phyloP scores from a whole-genome alignment of 2,329 filamentous ascomycete genomes.

The Fusarium hainanense region DNA sequence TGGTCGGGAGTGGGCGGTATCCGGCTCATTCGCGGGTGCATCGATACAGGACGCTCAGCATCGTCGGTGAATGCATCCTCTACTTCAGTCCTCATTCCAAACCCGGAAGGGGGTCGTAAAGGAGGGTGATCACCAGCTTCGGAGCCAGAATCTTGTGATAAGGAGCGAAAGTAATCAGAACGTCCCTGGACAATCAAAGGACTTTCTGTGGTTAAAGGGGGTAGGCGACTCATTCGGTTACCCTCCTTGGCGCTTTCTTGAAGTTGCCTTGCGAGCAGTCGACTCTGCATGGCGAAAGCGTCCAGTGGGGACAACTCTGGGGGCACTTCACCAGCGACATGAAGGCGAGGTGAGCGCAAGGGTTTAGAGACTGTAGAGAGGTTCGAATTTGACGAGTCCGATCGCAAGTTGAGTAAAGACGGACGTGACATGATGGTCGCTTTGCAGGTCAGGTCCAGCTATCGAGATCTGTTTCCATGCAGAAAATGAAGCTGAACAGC shows the following conservation, averaged over 20 bases:
- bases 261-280: constrained; percentile 86
- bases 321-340: constrained; percentile 82
- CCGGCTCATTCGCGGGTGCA: constrained; percentile 79
- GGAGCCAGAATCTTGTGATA: constrained; percentile 71
- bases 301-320: constrained; percentile 94
- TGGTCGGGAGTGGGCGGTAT: constrained; percentile 64
- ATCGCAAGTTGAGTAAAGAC: constrained; percentile 68
- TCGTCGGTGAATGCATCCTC: constrained; percentile 64
- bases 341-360: constrained; percentile 78
- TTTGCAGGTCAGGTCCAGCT: constrained; percentile 23
- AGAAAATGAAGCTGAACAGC: constrained; percentile 3
- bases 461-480: constrained; percentile 33
- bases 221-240: constrained; percentile 84
- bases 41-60: constrained; percentile 72
- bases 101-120: constrained; percentile 42
- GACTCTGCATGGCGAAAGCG: constrained; percentile 92
- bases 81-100: constrained; percentile 65
- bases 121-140: constrained; percentile 53
- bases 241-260: constrained; percentile 81
- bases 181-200: constrained; percentile 80
- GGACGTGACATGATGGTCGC: constrained; percentile 63
- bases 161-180: constrained; percentile 82
- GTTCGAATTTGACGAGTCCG: constrained; percentile 64
- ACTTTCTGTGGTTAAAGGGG: constrained; percentile 83
- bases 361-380: constrained; percentile 61